Evolutionary conservation across 2,329 filamentous ascomycete species (phyloP), one percentile per base, ranked within the genome.

Genomic region (Sarocladium kiliense): DNA sequence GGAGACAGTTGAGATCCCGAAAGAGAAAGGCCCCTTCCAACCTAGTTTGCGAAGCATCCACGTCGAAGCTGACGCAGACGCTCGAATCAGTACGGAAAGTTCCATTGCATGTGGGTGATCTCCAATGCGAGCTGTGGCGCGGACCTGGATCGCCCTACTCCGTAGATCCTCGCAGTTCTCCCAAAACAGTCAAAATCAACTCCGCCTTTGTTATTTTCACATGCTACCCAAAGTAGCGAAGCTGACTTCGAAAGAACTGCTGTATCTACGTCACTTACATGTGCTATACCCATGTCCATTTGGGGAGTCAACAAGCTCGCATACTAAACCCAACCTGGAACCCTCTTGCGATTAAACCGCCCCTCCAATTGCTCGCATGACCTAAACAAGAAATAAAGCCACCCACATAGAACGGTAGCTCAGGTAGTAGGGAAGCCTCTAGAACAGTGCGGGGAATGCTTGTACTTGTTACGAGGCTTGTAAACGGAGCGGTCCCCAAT

Each of bases 261-360:
- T 32, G 30, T 32, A 32, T 39, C 14, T 45, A 45, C 41, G 41
- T 45, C 41, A 45, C 37, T 41, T 41, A 6, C 18, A 16, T 41
- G 12, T 19, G 37, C 37, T 16, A 18, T 1, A 19, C 10, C 27
- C 51, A 3, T 11, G 18, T 12, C 21, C 26, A 21, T 45, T 10
- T 49, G n/a, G 30, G 30, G 30, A 32, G 7, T 53, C 42, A 25
- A 30, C 14, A 27, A 54, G 39, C 57, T 63, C 61, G 63, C 62
- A 65, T 58, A 30, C 63, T 65, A 65, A 62, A 54, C 63, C 58
- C 6, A 45, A 59, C 57, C 14, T 9, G 57, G 57, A 34, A 14
- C n/a, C 25, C 10, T 19, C 19, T 58, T 64, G 62, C 60, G 61
- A 62, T 39, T 14, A 12, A 7, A 3, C 11, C 19, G 10, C 19